Evolutionary conservation across 805 yeast genomes (phyloP).

Genomic region (Ascoidea tarda): DNA sequence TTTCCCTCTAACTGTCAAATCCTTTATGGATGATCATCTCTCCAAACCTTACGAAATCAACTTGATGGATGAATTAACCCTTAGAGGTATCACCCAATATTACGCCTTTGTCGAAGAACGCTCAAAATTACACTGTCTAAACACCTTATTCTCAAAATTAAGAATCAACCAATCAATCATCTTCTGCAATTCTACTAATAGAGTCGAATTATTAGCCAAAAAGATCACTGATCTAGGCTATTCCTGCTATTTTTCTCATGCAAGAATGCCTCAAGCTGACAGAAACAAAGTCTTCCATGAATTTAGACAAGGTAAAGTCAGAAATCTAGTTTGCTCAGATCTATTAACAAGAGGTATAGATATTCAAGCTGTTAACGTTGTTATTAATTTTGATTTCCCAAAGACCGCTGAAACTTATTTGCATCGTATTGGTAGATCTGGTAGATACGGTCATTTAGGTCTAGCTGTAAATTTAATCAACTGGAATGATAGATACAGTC

Average conservation of each 20-base stretch:
- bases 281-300: constrained; percentile 98
- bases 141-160: constrained; percentile 85
- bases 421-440: constrained; percentile 98
- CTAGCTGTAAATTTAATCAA: constrained; percentile 91
- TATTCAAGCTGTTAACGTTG: constrained; percentile 97
- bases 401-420: constrained; percentile 94
- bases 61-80: constrained; percentile 92
- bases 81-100: constrained; percentile 92
- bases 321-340: constrained; percentile 95
- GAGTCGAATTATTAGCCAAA: constrained; percentile 91
- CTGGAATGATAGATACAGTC: constrained; percentile 90
- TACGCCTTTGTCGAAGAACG: constrained; percentile 97
- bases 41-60: constrained; percentile 90
- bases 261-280: constrained; percentile 93
- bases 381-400: constrained; percentile 96
- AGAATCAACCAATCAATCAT: constrained; percentile 95
- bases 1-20: constrained; percentile 87
- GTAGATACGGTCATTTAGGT: constrained; percentile 97
- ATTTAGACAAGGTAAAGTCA: constrained; percentile 94
- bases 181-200: constrained; percentile 91
- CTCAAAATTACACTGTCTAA: constrained; percentile 90
- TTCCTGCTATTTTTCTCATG: constrained; percentile 94
- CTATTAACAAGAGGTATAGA: constrained; percentile 96
- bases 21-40: constrained; percentile 83
- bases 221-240: constrained; percentile 93